phyloP scores from a whole-genome alignment of 2,329 filamentous ascomycete species.

The Pseudogymnoascus pannorum region DNA sequence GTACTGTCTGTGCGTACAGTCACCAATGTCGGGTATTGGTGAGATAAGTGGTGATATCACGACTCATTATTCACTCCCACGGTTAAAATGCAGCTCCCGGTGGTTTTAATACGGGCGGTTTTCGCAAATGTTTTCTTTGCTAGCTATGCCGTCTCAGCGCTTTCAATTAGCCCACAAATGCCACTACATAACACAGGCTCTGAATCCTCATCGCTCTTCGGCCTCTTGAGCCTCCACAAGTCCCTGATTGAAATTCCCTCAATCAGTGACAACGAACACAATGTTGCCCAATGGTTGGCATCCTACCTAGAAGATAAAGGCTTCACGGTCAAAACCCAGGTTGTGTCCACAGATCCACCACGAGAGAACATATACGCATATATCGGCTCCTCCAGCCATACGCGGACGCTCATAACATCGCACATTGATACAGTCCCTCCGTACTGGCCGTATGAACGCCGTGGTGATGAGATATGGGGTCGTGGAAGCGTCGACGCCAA shows the following conservation, averaged over 20 bases:
- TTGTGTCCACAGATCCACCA: slow-evolving; percentile 25
- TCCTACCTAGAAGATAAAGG: slow-evolving; percentile 48
- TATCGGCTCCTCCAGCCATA: slow-evolving; percentile 38
- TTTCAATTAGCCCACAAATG: slow-evolving; percentile 16
- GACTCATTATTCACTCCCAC: not conserved
- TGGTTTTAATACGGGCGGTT: not conserved
- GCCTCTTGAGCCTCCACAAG: slow-evolving; percentile 54
- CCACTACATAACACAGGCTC: slow-evolving; percentile 12
- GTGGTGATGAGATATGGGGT: slow-evolving; percentile 51
- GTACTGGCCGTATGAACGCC: slow-evolving; percentile 35
- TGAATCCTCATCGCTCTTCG: slow-evolving; percentile 19
- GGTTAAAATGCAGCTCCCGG: slow-evolving; percentile 1
- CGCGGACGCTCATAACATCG: slow-evolving; percentile 47
- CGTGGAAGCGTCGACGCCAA: slow-evolving; percentile 70
- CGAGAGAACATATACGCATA: slow-evolving; percentile 57
- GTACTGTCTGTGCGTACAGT: not conserved
- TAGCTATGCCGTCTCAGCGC: slow-evolving; percentile 13
- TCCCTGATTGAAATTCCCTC: slow-evolving; percentile 56
- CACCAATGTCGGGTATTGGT: not conserved
- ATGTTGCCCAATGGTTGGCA: slow-evolving; percentile 51
- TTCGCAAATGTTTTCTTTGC: slow-evolving; percentile 14
- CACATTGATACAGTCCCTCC: slow-evolving; percentile 60
- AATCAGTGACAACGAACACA: slow-evolving; percentile 52
- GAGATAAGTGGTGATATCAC: slow-evolving; percentile 1
- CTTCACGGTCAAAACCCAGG: slow-evolving; percentile 57